Percentiles rank a stretch among this genome's conserved stretches.
Conservation (phyloP, 345 rosid species). For the Cardiospermum halicacabum region DNA sequence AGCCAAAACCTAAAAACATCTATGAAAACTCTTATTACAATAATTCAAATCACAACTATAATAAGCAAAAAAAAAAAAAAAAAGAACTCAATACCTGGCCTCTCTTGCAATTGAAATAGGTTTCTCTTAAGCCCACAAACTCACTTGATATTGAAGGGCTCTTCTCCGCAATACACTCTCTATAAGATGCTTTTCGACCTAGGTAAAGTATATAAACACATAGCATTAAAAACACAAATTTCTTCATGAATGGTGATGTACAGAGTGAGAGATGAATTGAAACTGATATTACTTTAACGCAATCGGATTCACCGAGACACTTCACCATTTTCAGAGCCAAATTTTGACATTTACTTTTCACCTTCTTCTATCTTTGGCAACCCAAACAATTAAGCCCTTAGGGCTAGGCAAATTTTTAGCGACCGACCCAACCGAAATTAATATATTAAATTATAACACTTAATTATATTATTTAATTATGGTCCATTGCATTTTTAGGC, state of each 20-base stretch:
- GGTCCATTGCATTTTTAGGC: too few species aligned
- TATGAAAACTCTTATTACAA: not conserved
- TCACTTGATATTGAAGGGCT: constrained; percentile 75
- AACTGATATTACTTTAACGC: constrained; percentile 52
- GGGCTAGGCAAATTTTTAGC: too few species aligned
- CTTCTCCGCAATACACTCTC: constrained; percentile 89
- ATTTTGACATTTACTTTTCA: constrained; percentile 90
- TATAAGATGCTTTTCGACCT: constrained; percentile 69
- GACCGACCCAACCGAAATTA: too few species aligned
- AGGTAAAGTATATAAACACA: not conserved
- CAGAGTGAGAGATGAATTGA: not conserved
- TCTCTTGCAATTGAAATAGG: constrained; percentile 98
- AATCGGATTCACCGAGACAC: constrained; percentile 86
- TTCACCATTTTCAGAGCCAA: constrained; percentile 85
- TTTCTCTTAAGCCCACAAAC: constrained; percentile 91
- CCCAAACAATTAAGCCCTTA: too few species aligned
- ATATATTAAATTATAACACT: too few species aligned
- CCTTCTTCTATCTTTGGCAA: too few species aligned
- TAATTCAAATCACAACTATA: not conserved
- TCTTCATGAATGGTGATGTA: not conserved
- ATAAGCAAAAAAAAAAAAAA: too few species aligned
- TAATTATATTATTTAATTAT: too few species aligned
- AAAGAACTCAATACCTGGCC: too few species aligned
- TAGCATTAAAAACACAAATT: not conserved
- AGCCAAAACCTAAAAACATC: not conserved